Conservation (phyloP, 345 rosid species). For the Hirschfeldia incana region DNA sequence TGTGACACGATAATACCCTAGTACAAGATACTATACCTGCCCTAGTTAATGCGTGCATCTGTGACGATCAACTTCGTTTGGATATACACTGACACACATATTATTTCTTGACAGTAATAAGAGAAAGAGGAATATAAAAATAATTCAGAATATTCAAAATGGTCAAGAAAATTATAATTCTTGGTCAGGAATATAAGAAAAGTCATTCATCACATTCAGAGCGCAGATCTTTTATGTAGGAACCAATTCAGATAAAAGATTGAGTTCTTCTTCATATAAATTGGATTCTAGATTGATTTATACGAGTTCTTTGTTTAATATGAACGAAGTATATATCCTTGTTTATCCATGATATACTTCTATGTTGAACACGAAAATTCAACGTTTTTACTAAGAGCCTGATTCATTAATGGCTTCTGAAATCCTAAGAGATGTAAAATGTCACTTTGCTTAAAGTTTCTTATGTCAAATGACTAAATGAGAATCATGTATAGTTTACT, state of each 20-base stretch:
- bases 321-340: neutral
- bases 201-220: constrained; percentile 12
- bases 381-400: neutral
- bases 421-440: neutral
- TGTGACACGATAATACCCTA: constrained; percentile 18
- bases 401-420: neutral
- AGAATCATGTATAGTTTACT: too few species aligned
- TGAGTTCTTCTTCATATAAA: neutral
- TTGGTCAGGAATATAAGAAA: constrained; percentile 28
- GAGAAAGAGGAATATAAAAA: constrained; percentile 2
- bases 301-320: neutral
- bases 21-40: neutral
- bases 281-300: neutral
- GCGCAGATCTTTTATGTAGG: neutral
- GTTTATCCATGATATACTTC: neutral
- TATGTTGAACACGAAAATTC: neutral
- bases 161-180: constrained; percentile 16
- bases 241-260: neutral
- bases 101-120: constrained; percentile 19
- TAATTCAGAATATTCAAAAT: constrained; percentile 5
- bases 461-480: too few species aligned
- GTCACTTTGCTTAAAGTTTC: neutral
- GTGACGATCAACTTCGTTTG: constrained; percentile 25
- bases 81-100: constrained; percentile 27
- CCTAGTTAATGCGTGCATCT: constrained; percentile 2